Evolutionary conservation across 768 basidiomycete species (phyloP).

Genomic region (Terana coerulea): DNA sequence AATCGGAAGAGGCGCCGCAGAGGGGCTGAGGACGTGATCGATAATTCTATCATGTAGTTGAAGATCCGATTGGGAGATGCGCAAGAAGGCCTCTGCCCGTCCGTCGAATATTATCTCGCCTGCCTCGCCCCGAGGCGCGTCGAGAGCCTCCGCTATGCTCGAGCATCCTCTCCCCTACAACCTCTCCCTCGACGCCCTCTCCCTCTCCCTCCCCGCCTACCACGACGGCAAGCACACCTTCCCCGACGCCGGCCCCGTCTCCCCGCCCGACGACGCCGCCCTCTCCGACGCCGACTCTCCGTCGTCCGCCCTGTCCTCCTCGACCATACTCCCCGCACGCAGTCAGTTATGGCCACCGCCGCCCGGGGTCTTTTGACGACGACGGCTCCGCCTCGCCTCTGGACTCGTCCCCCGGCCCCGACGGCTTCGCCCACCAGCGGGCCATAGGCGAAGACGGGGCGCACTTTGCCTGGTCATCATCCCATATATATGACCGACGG

Average conservation of each 20-base stretch:
- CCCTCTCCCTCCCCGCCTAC: constrained; percentile 2
- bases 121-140: constrained; percentile 2
- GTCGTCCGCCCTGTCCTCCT: constrained; percentile 10
- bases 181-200: constrained; percentile 7
- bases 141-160: constrained; percentile 4
- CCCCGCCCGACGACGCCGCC: constrained; percentile 5
- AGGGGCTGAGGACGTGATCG: neutral
- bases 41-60: neutral
- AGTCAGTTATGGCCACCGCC: constrained; percentile 8
- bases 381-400: neutral
- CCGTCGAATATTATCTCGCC: constrained; percentile 3
- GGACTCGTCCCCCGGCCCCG: neutral
- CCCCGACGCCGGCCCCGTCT: constrained; percentile 3
- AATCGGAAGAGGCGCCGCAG: neutral
- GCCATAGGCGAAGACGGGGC: neutral
- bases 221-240: neutral
- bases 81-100: neutral
- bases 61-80: neutral
- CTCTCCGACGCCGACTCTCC: constrained; percentile 5
- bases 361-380: constrained; percentile 6
- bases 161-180: constrained; percentile 1
- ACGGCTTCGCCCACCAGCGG: neutral
- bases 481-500: constrained; percentile 1
- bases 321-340: constrained; percentile 2
- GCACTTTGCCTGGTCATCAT: neutral